These are phyloP conservation scores for Hypoxylon sp. DNA, from an alignment of 2,329 filamentous ascomycete genomes.

Conservation along the genomic window DNA sequence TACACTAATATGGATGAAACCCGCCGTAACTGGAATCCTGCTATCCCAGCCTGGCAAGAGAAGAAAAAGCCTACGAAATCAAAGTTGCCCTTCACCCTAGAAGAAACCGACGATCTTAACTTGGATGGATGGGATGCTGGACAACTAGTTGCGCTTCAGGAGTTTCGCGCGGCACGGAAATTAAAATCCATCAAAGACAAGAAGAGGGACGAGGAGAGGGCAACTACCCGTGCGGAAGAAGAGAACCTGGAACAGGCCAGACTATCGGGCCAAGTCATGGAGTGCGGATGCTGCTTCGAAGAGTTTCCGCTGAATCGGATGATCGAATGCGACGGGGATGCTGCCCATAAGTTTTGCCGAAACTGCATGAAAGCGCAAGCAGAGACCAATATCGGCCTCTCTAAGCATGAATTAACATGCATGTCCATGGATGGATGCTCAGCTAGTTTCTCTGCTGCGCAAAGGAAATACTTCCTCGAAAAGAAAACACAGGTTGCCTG, in stretches of 20 bases:
- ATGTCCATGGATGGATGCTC: constrained; percentile 74
- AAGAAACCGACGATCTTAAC: constrained; percentile 32
- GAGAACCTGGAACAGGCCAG: constrained; percentile 54
- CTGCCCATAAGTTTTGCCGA: constrained; percentile 73
- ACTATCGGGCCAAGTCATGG: constrained; percentile 62
- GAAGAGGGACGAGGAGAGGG: constrained; percentile 42
- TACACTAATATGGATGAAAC: constrained; percentile 48
- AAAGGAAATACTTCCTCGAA: constrained; percentile 67
- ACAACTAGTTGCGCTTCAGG: constrained; percentile 49
- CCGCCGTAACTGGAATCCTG: constrained; percentile 33
- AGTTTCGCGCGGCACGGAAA: constrained; percentile 51
- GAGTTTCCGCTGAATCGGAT: constrained; percentile 73
- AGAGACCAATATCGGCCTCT: constrained; percentile 72
- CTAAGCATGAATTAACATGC: constrained; percentile 74
- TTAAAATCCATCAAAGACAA: constrained; percentile 42
- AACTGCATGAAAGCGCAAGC: constrained; percentile 72
- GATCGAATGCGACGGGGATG: constrained; percentile 69
- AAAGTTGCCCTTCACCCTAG: constrained; percentile 27
- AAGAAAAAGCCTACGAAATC: constrained; percentile 44
- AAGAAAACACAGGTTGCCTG: constrained; percentile 67
- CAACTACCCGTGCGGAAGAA: no score
- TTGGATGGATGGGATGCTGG: constrained; percentile 24
- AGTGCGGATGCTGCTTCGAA: constrained; percentile 78
- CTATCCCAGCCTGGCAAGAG: constrained; percentile 36
- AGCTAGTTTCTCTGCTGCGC: constrained; percentile 64